phyloP scores from a whole-genome alignment of 257 asterid species.

The Solanum phureja region DNA sequence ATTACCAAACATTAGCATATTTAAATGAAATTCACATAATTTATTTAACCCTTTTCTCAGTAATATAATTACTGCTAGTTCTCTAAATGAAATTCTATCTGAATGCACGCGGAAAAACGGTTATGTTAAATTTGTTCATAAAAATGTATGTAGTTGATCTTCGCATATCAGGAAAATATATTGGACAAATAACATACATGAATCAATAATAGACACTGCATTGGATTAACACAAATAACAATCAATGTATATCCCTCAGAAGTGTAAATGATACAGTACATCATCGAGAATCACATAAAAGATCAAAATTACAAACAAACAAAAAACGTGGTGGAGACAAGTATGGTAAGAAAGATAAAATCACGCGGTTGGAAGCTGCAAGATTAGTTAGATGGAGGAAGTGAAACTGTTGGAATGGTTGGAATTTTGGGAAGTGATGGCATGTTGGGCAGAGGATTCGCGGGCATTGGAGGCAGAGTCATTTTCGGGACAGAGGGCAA shows the following conservation, averaged over 20 bases:
- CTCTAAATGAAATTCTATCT: no score
- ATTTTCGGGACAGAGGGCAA: not conserved
- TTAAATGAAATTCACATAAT: not conserved
- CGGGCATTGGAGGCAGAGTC: not conserved
- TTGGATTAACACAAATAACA: not conserved
- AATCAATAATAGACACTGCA: not conserved
- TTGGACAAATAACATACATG: not conserved
- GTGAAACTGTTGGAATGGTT: not conserved
- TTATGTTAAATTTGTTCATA: no score
- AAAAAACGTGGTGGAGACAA: not conserved
- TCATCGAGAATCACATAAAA: not conserved
- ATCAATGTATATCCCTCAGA: not conserved
- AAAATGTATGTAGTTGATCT: not conserved
- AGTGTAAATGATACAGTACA: not conserved
- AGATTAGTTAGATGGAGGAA: constrained; percentile 1
- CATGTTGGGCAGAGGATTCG: not conserved
- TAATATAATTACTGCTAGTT: not conserved
- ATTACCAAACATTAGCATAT: no score
- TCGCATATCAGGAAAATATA: not conserved
- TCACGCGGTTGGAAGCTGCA: not conserved
- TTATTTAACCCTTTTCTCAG: not conserved
- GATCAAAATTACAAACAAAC: not conserved
- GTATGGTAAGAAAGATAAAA: not conserved
- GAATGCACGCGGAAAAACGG: no score
- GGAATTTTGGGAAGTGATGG: not conserved